Percentiles rank a stretch among this genome's conserved stretches.
Evolutionary conservation across 1,139 yeast species (phyloP).

Genomic region (Nakaseomyces uthaithaninus): DNA sequence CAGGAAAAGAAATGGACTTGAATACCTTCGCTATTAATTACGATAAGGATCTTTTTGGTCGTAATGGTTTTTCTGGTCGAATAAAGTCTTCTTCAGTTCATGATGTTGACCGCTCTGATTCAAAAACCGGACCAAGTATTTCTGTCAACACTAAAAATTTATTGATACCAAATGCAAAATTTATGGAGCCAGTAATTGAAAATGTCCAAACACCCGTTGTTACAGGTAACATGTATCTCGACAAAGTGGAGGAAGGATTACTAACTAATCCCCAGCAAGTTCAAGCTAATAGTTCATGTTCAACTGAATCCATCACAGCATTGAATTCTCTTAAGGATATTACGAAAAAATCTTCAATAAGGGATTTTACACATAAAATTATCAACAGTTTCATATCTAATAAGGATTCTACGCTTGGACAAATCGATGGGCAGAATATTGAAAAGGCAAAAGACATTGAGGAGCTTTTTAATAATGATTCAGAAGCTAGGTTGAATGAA

Average conservation of each 20-base stretch:
- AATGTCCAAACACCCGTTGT: conserved; percentile 21
- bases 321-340: conserved; percentile 26
- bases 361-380: conserved; percentile 21
- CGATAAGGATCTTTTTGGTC: conserved; percentile 45
- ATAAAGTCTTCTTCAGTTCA: too few relatives aligned
- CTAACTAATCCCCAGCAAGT: not conserved
- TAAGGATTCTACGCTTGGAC: conserved; percentile 9
- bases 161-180: conserved; percentile 11
- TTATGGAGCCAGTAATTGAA: conserved; percentile 21
- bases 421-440: not conserved
- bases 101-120: not conserved
- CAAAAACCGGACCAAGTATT: not conserved
- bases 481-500: not conserved
- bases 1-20: conserved; percentile 30
- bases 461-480: not conserved
- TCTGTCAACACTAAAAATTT: conserved; percentile 10
- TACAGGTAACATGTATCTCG: conserved; percentile 7
- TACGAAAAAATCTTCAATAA: conserved; percentile 18
- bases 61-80: not conserved
- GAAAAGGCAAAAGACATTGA: not conserved
- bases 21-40: conserved; percentile 51
- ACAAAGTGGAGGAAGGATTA: not conserved
- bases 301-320: conserved; percentile 14
- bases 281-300: not conserved
- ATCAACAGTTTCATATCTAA: conserved; percentile 20